Percentiles rank a stretch among this genome's conserved stretches.
These are phyloP conservation scores for Suhomyces guaymorum DNA, from an alignment of 1,139 yeast species.

Conservation along the genomic window DNA sequence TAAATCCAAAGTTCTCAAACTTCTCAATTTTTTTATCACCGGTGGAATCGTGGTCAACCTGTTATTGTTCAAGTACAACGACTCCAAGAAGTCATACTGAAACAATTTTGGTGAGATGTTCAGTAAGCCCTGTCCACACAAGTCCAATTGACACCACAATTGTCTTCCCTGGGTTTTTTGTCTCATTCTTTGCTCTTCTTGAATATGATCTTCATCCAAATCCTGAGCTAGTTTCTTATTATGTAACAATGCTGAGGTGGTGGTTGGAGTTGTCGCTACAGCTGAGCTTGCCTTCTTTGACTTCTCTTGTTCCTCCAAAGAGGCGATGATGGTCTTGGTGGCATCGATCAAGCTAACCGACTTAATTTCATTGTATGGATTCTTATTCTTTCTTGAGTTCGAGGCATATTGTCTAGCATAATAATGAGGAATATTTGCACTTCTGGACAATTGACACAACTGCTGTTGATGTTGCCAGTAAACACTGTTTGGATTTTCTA, in stretches of 20 bases:
- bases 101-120: conserved; percentile 72
- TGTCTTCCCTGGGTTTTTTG: conserved; percentile 72
- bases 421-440: conserved; percentile 72
- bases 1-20: conserved; percentile 80
- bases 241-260: conserved; percentile 50
- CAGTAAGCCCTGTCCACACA: conserved; percentile 84
- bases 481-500: conserved; percentile 52
- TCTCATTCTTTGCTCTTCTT: conserved; percentile 74
- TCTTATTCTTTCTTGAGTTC: conserved; percentile 60
- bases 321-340: conserved; percentile 51
- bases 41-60: conserved; percentile 68
- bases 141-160: conserved; percentile 92
- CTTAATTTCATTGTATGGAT: conserved; percentile 46
- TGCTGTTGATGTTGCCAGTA: conserved; percentile 90
- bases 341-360: conserved; percentile 54
- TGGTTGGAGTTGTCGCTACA: conserved; percentile 30
- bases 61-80: conserved; percentile 85
- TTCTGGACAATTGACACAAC: conserved; percentile 75
- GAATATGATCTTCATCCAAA: conserved; percentile 72
- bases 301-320: conserved; percentile 45
- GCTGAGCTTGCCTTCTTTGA: conserved; percentile 21
- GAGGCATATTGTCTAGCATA: conserved; percentile 94
- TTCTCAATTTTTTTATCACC: conserved; percentile 66
- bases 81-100: conserved; percentile 81
- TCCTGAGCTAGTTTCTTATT: conserved; percentile 60